phyloP scores from a whole-genome alignment of 345 rosid species.

The Anastatica hierochuntica region DNA sequence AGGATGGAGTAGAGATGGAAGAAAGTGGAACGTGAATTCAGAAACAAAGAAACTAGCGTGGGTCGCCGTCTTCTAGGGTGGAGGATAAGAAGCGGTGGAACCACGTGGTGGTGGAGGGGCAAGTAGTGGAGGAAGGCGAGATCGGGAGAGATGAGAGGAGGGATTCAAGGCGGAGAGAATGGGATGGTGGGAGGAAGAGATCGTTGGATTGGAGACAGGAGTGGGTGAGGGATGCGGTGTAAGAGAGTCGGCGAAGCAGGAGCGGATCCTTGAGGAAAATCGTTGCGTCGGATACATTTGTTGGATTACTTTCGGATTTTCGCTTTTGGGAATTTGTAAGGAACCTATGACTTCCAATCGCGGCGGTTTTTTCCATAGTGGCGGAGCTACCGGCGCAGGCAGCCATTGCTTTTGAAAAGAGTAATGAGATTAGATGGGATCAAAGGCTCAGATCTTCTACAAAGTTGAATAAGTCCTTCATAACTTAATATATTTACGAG shows the following conservation, averaged over 20 bases:
- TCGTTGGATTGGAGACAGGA: slow-evolving; percentile 43
- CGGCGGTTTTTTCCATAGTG: neutral
- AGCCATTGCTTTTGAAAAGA: neutral
- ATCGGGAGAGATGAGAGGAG: slow-evolving; percentile 35
- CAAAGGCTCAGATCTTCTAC: too few relatives aligned
- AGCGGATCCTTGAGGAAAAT: slow-evolving; percentile 12
- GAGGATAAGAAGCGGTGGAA: slow-evolving; percentile 38
- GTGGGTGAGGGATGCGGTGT: slow-evolving; percentile 36
- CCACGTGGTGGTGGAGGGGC: slow-evolving; percentile 22
- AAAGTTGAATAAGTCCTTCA: too few relatives aligned
- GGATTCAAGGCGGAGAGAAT: slow-evolving; percentile 16
- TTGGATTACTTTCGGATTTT: slow-evolving; percentile 4
- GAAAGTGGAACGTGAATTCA: slow-evolving; percentile 47
- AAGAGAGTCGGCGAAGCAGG: slow-evolving; percentile 32
- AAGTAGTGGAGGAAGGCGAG: slow-evolving; percentile 11
- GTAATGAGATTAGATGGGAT: neutral
- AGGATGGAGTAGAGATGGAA: slow-evolving; percentile 36
- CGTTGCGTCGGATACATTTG: neutral
- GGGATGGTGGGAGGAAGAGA: slow-evolving; percentile 29
- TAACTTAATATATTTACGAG: too few relatives aligned
- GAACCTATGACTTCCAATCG: neutral
- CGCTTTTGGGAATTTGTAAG: neutral
- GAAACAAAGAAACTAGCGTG: slow-evolving; percentile 52
- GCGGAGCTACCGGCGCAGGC: neutral
- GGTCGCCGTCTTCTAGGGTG: slow-evolving; percentile 29